Conservation (phyloP, 495 filamentous ascomycete species). For the Aspergillus egyptiacus region DNA sequence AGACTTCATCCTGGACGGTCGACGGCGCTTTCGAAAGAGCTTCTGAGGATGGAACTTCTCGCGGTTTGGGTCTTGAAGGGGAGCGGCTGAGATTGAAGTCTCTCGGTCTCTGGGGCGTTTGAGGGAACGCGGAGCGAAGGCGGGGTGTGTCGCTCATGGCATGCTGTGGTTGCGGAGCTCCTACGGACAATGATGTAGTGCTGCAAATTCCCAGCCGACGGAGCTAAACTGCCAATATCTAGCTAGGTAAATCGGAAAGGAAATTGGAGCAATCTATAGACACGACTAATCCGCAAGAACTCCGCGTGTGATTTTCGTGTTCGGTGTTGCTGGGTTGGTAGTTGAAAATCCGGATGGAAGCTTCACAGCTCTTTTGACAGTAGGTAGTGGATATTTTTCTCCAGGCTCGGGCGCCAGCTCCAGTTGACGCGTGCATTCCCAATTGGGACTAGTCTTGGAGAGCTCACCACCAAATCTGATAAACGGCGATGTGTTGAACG, state of each 20-base stretch:
- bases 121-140: slow-evolving; percentile 65
- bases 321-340: neutral
- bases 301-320: neutral
- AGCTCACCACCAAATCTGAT: slow-evolving; percentile 1
- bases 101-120: slow-evolving; percentile 47
- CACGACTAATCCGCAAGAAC: neutral
- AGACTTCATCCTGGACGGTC: slow-evolving; percentile 21
- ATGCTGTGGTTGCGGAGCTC: slow-evolving; percentile 40
- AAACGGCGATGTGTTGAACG: too few species aligned
- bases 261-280: neutral
- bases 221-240: neutral
- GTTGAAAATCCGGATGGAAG: neutral
- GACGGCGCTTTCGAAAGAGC: slow-evolving; percentile 22
- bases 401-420: neutral
- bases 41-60: slow-evolving; percentile 22
- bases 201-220: neutral
- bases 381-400: slow-evolving; percentile 4
- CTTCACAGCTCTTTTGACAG: neutral
- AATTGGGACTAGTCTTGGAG: slow-evolving; percentile 10
- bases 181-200: slow-evolving; percentile 9
- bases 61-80: slow-evolving; percentile 25
- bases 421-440: slow-evolving; percentile 6
- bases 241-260: neutral
- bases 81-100: slow-evolving; percentile 32
- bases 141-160: slow-evolving; percentile 71